Conservation (phyloP, 139 green algal genomes). For the Tetratostichococcus sp. region DNA sequence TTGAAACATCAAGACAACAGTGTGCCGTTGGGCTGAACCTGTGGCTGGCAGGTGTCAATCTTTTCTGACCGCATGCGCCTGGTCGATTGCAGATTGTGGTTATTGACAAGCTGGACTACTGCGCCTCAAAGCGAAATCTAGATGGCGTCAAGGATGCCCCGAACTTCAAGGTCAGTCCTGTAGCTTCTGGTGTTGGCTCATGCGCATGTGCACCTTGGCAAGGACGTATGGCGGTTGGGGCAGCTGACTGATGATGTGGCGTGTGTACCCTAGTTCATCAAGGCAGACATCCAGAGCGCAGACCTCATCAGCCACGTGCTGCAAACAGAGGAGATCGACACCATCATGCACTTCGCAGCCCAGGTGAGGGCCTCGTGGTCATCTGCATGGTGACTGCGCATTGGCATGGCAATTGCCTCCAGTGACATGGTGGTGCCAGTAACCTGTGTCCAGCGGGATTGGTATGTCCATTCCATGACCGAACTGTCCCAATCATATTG, state of each 20-base stretch:
- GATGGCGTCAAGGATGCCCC: conserved; percentile 30
- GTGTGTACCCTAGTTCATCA: conserved; percentile 81
- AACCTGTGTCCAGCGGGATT: no score
- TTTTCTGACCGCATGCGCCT: neutral
- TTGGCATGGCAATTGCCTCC: no score
- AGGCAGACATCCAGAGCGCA: conserved; percentile 87
- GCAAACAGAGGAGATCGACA: conserved; percentile 85
- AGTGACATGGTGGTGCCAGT: no score
- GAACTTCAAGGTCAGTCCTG: conserved; percentile 79
- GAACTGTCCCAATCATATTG: no score
- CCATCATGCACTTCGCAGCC: conserved; percentile 97
- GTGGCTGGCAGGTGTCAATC: neutral
- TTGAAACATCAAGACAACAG: no score
- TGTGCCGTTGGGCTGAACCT: neutral
- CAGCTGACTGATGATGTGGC: no score
- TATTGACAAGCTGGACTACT: conserved; percentile 97
- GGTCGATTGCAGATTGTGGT: conserved; percentile 70
- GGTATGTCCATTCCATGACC: neutral
- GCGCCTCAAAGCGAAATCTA: conserved; percentile 83
- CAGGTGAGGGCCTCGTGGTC: conserved; percentile 40
- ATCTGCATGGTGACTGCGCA: no score
- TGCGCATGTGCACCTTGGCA: no score
- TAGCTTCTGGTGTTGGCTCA: no score
- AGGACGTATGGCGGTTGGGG: no score
- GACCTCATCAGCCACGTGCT: conserved; percentile 90